phyloP scores from a whole-genome alignment of 129 eudicot species.

The Ambrosia trifida region DNA sequence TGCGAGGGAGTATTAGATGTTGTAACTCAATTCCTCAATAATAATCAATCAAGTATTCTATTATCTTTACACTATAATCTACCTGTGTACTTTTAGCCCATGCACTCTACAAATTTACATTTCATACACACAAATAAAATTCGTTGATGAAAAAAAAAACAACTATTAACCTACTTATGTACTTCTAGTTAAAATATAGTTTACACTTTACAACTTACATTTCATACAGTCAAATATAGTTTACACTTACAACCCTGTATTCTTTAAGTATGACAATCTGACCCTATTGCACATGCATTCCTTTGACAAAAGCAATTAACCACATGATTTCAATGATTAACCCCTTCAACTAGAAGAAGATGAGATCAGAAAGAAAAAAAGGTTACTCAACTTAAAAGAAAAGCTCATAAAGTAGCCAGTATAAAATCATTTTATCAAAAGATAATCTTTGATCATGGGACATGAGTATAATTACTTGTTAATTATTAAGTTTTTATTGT shows the following conservation, averaged over 20 bases:
- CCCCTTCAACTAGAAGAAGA: constrained; percentile 28
- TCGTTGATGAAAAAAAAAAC: too few relatives aligned
- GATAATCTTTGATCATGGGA: constrained; percentile 30
- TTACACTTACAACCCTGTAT: not conserved
- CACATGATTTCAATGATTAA: constrained; percentile 36
- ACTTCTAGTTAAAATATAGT: not conserved
- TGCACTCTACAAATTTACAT: not conserved
- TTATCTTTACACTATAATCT: too few relatives aligned
- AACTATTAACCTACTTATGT: not conserved
- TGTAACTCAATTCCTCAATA: too few relatives aligned
- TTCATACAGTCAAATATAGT: not conserved
- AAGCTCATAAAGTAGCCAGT: constrained; percentile 34
- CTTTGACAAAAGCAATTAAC: constrained; percentile 23
- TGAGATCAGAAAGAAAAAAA: constrained; percentile 26
- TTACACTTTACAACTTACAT: not conserved
- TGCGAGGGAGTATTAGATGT: too few relatives aligned
- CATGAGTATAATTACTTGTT: constrained; percentile 27
- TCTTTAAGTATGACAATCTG: not conserved
- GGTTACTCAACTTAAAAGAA: constrained; percentile 29
- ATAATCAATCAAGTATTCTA: too few relatives aligned
- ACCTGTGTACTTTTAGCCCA: not conserved
- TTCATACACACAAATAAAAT: not conserved
- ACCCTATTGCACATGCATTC: constrained; percentile 11
- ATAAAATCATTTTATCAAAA: constrained; percentile 16
- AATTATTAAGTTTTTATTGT: constrained; percentile 31